Base-by-base conservation (phyloP, 768 basidiomycete species). In the Lepiota subincarnata region DNA sequence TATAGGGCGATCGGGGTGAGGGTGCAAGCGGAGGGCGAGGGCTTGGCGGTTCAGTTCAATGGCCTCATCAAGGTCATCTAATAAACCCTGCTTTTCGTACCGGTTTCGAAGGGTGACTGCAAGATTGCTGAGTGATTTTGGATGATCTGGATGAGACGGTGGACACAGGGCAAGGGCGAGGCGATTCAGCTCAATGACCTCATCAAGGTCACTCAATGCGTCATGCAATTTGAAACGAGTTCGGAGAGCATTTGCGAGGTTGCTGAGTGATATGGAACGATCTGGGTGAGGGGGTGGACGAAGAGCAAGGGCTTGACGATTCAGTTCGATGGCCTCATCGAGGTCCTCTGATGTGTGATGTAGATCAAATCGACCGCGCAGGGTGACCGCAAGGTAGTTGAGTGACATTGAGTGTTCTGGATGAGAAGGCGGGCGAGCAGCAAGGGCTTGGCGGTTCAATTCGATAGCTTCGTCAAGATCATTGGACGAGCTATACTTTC, bases 51-150 rank as follows among this genome's bases (percentile, higher is more conserved):
- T 45, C 4, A 43, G 26, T 14, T 4, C 11, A 28, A 68, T 64
- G 4, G 65, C 64, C 48, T 62, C 50, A 7, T 64, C 50, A 11
- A 66, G 49, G 38, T 60, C 56, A 19, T 4, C 20, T 10, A 14
- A 6, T 16, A 24, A 34, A 13, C 55, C 44, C 24, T 28, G 4
- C 22, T 37, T 37, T 14, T 42, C 14, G 22, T 44, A 62, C 10
- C 51, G 58, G 13, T 22, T 19, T 26, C 18, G 2, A n/a, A 58
- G 56, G 12, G 45, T n/a, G 44, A 12, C 41, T 18, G 56, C 63
- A 28, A 63, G 62, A 37, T 62, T 50, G 46, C 47, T 49, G 13
- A 65, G 61, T 3, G 57, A 55, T 1, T 0, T 19, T 6, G 55
- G 26, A 10, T 59, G 58, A 52, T 42, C 18, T 34, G 59, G 54